Evolutionary conservation across 2,329 filamentous ascomycete genomes (phyloP).

Genomic region (Berkeleyomyces rouxiae): DNA sequence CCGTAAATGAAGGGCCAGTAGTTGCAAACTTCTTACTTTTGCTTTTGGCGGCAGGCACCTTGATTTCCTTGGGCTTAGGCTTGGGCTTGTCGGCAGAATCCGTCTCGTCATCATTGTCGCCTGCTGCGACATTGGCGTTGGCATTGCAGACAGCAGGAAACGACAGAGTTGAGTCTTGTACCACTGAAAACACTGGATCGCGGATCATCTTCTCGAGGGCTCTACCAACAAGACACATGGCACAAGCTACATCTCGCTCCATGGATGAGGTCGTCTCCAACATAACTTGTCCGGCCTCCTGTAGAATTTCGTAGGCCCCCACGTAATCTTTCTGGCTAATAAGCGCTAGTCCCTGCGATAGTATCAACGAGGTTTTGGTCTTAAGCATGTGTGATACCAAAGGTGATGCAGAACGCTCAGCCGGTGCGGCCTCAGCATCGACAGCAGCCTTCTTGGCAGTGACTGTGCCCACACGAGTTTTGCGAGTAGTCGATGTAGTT

Average conservation of each 20-base stretch:
- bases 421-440: neutral
- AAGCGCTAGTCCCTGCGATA: slow-evolving; percentile 27
- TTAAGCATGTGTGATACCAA: slow-evolving; percentile 18
- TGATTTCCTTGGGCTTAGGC: slow-evolving; percentile 11
- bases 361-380: slow-evolving; percentile 20
- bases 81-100: neutral
- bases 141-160: slow-evolving; percentile 49
- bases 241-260: slow-evolving; percentile 44
- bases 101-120: neutral
- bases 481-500: neutral
- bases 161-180: slow-evolving; percentile 85
- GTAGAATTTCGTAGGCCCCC: slow-evolving; percentile 38
- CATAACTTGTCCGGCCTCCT: slow-evolving; percentile 25
- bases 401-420: neutral
- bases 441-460: neutral
- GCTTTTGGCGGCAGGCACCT: neutral
- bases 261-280: slow-evolving; percentile 19
- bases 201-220: slow-evolving; percentile 56
- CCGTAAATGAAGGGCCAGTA: slow-evolving; percentile 30
- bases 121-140: slow-evolving; percentile 8
- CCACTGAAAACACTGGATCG: slow-evolving; percentile 73
- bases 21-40: neutral
- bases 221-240: slow-evolving; percentile 50
- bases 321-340: slow-evolving; percentile 38
- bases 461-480: neutral